These are phyloP conservation scores for Brassica carinata DNA, from an alignment of 345 rosid genomes.

Conservation along the genomic window DNA sequence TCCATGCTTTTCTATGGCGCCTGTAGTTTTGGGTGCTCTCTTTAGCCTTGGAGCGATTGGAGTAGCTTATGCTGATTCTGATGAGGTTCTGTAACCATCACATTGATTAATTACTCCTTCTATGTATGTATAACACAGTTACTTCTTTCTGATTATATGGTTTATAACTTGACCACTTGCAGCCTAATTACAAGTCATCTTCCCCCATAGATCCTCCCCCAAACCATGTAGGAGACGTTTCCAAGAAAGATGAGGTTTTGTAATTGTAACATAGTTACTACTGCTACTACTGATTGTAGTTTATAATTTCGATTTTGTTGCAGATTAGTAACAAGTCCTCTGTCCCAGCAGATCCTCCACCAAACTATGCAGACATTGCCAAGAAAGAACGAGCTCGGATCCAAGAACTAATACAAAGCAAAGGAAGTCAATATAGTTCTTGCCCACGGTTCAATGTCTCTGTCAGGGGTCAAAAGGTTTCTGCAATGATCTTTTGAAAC, in stretches of 20 bases:
- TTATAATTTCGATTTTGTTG: constrained; percentile 22
- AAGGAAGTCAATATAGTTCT: constrained; percentile 58
- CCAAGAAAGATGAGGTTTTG: constrained; percentile 54
- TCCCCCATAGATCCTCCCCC: constrained; percentile 51
- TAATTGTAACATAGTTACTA: background rate
- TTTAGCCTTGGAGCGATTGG: constrained; percentile 50
- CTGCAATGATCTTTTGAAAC: background rate
- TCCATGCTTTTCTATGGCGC: constrained; percentile 34
- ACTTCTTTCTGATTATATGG: constrained; percentile 4
- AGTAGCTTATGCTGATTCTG: constrained; percentile 68
- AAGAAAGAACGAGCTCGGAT: constrained; percentile 71
- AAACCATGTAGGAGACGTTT: constrained; percentile 49
- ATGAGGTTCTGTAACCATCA: constrained; percentile 51
- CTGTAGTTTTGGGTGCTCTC: constrained; percentile 56
- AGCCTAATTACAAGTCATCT: constrained; percentile 43
- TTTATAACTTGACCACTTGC: background rate
- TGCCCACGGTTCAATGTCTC: constrained; percentile 73
- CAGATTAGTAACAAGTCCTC: constrained; percentile 50
- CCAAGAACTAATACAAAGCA: constrained; percentile 57
- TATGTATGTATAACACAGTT: background rate
- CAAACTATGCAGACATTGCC: constrained; percentile 55
- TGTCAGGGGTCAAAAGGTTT: constrained; percentile 92
- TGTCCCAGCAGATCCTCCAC: constrained; percentile 51
- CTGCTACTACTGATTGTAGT: background rate
- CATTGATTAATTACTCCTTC: background rate